Evolutionary conservation across 768 basidiomycete species (phyloP).

Genomic region (Grammothele lineata): DNA sequence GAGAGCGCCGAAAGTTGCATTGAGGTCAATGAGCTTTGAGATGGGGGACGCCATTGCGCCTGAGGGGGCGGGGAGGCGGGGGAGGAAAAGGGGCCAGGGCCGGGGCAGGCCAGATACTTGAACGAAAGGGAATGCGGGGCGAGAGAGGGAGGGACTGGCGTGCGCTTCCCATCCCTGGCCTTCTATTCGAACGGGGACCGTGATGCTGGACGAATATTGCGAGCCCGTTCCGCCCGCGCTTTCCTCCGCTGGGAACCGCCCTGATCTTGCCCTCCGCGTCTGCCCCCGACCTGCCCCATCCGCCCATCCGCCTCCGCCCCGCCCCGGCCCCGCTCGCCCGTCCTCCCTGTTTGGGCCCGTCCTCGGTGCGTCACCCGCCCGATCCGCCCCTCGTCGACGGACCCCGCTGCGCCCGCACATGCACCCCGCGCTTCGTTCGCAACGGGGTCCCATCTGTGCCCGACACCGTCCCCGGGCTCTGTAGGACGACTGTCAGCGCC

Average conservation of each 20-base stretch:
- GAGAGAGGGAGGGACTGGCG: not conserved
- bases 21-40: conserved; percentile 10
- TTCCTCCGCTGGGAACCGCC: not conserved
- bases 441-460: no score
- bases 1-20: conserved; percentile 53
- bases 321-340: no score
- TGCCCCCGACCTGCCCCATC: not conserved
- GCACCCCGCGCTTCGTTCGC: no score
- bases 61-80: not conserved
- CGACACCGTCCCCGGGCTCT: no score
- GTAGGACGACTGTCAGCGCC: no score
- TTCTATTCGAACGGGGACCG: conserved; percentile 3
- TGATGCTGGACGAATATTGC: no score
- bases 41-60: conserved; percentile 6
- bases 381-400: no score
- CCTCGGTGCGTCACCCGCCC: no score
- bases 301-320: no score
- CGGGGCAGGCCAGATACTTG: not conserved
- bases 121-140: not conserved
- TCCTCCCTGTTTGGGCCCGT: no score
- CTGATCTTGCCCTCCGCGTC: not conserved
- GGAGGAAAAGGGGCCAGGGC: not conserved
- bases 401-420: no score
- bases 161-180: not conserved
- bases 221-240: no score